phyloP scores from a whole-genome alignment of 352 stramenopile species.

The Pythium oligandrum region DNA sequence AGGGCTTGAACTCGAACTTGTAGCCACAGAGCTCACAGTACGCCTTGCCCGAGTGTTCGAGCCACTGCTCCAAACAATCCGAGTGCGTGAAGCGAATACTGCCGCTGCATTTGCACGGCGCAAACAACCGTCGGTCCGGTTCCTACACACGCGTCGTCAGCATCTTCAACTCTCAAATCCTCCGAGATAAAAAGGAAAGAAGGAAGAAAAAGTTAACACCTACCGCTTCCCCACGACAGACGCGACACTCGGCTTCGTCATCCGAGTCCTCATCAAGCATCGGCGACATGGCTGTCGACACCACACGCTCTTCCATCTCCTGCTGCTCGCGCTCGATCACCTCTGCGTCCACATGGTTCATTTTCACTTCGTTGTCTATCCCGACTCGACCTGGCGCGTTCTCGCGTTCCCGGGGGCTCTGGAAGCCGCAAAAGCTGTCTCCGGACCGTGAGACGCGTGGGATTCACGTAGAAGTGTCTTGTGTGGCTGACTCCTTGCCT shows the following conservation, averaged over 20 bases:
- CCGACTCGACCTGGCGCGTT: no score
- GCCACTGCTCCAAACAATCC: conserved; percentile 93
- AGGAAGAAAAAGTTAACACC: conserved; percentile 7
- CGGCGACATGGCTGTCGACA: background rate
- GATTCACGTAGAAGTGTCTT: no score
- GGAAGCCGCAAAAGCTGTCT: no score
- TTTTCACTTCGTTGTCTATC: no score
- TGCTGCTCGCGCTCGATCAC: no score
- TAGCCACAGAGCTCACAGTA: conserved; percentile 93
- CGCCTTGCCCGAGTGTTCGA: conserved; percentile 88
- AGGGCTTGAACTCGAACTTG: conserved; percentile 90
- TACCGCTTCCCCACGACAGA: conserved; percentile 91
- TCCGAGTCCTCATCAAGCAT: conserved; percentile 27
- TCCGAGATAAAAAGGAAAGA: background rate
- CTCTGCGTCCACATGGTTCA: no score
- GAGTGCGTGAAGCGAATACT: conserved; percentile 94
- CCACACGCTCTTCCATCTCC: no score
- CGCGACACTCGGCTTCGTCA: conserved; percentile 91
- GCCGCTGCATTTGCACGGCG: conserved; percentile 92
- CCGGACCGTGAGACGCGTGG: no score
- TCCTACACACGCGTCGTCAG: conserved; percentile 28
- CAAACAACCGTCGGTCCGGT: conserved; percentile 64
- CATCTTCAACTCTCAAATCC: no score
- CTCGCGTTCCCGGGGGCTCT: no score
- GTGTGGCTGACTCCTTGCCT: no score